phyloP scores from a whole-genome alignment of 768 basidiomycete genomes.

The Tephrocybe sp. region DNA sequence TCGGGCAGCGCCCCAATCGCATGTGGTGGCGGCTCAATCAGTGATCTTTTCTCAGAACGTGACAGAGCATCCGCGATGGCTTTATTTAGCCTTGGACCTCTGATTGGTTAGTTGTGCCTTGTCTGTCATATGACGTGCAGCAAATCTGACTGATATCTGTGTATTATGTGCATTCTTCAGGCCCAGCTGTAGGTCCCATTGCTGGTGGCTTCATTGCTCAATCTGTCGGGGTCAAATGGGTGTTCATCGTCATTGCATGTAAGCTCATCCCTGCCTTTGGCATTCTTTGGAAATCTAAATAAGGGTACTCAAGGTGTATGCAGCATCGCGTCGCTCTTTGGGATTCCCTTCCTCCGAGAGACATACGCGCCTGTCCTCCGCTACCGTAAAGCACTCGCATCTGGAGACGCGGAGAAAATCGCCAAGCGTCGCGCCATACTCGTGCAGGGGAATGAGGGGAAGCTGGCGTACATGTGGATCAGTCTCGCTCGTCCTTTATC shows the following conservation, averaged over 20 bases:
- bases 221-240: slow-evolving; percentile 54
- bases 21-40: slow-evolving; percentile 59
- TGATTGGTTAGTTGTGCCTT: slow-evolving; percentile 39
- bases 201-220: slow-evolving; percentile 64
- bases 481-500: slow-evolving; percentile 59
- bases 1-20: slow-evolving; percentile 61
- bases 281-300: neutral
- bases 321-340: slow-evolving; percentile 40
- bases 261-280: slow-evolving; percentile 1
- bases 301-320: slow-evolving; percentile 30
- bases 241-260: slow-evolving; percentile 51
- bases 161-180: slow-evolving; percentile 17
- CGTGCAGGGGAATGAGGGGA: neutral
- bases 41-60: slow-evolving; percentile 60
- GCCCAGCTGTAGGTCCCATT: slow-evolving; percentile 57
- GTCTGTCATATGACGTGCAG: neutral
- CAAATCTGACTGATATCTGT: neutral
- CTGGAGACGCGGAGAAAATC: neutral
- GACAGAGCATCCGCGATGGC: slow-evolving; percentile 62
- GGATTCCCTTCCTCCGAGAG: slow-evolving; percentile 61
- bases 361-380: slow-evolving; percentile 75
- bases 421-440: neutral
- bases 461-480: slow-evolving; percentile 42
- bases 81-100: slow-evolving; percentile 56
- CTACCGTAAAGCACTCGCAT: slow-evolving; percentile 5